Percentiles rank a stretch among this genome's conserved stretches.
Conservation (phyloP, 139 green algal species). For the Picochlorum sp. region DNA sequence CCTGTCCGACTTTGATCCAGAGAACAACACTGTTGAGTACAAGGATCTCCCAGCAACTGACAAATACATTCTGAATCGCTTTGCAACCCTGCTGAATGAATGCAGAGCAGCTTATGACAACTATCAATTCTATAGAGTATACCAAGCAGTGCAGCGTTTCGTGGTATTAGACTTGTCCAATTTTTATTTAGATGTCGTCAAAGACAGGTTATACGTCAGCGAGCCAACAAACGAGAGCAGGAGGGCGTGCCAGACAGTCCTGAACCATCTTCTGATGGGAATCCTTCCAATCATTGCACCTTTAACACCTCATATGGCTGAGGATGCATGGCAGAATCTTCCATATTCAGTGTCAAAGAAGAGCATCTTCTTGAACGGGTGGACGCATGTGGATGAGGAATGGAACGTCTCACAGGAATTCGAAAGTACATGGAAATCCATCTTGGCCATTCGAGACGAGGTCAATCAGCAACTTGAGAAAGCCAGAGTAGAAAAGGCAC, state of each 20-base stretch:
- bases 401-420: slow-evolving; percentile 36
- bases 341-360: slow-evolving; percentile 30
- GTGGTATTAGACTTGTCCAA: slow-evolving; percentile 79
- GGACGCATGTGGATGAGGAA: slow-evolving; percentile 31
- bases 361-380: slow-evolving; percentile 74
- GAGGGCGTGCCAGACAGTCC: slow-evolving; percentile 77
- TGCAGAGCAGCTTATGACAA: slow-evolving; percentile 61
- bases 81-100: slow-evolving; percentile 41
- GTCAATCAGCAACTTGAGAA: slow-evolving; percentile 75
- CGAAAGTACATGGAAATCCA: slow-evolving; percentile 37
- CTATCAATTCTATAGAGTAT: slow-evolving; percentile 72
- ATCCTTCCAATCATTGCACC: slow-evolving; percentile 65
- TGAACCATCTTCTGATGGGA: slow-evolving; percentile 44
- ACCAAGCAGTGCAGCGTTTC: slow-evolving; percentile 73
- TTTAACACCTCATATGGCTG: slow-evolving; percentile 88
- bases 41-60: slow-evolving; percentile 60
- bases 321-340: slow-evolving; percentile 87
- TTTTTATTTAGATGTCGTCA: slow-evolving; percentile 95
- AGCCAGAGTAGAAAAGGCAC: slow-evolving; percentile 52
- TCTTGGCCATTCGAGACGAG: slow-evolving; percentile 51
- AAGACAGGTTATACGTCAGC: slow-evolving; percentile 88
- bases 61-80: slow-evolving; percentile 51
- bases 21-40: slow-evolving; percentile 35
- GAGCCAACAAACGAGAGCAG: slow-evolving; percentile 37
- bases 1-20: slow-evolving; percentile 72